Base-by-base conservation (phyloP, 129 eudicot genomes). In the Tagetes erecta region DNA sequence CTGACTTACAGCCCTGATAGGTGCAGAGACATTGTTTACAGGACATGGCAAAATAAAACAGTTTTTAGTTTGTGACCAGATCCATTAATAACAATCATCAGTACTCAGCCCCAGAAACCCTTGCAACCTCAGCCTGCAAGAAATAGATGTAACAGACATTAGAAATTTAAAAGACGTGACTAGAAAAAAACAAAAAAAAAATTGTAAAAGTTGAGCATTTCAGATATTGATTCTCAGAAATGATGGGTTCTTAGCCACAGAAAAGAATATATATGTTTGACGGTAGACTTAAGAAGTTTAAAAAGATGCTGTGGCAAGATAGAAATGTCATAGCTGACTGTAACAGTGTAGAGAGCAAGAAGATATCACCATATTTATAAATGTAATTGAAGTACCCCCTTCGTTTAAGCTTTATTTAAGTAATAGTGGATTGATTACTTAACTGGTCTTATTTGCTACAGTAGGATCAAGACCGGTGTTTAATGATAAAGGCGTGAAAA, bases 111-210 rank as follows among this genome's bases (percentile, higher is more conserved):
- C 80, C 80, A 0, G 84, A 75, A 62, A 81, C 72, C 62, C 73
- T 81, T 14, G 80, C 84, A 0, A 81, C 84, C 69, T 81, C 81
- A 5, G 77, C 84, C 84, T 81, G 77, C 65, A 42, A 55, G 14
- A 65, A 42, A 49, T 8, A 14, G 20, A 75, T 70, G 20, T 36
- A 70, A 27, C 58, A 35, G 38, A 45, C 40, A 27, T 59, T 37
- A 59, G 42, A 38, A 57, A 65, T 2, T 37, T 13, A 14, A 59
- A 68, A 37, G 4, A 68, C 31, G 30, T 2, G 36, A 31, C 68
- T 10, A 8, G 60, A 69, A 60, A 36, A 39, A 3, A 31, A 59
- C 8, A 37, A 69, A 20, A 8, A 59, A 59, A 73, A 41, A 30
- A 20, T 4, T 12, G 64, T 0, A 50, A 8, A 64, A 36, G 2